Evolutionary conservation across 768 basidiomycete genomes (phyloP).

Genomic region (Psilocybe subaeruginosa): DNA sequence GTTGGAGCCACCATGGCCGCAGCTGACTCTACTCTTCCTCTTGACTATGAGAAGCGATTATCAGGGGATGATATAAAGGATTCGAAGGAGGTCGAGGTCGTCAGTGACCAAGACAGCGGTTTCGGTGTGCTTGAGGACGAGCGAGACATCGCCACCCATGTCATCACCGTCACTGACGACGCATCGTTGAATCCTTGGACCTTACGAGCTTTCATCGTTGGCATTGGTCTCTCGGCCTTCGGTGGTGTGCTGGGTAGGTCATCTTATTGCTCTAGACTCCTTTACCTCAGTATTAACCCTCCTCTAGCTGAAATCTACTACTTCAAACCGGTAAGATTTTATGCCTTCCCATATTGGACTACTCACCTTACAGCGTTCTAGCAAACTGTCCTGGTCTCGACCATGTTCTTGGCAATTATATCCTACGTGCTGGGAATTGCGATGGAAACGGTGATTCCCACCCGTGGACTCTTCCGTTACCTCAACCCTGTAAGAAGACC

Average conservation of each 20-base stretch:
- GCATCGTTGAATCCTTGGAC: slow-evolving; percentile 49
- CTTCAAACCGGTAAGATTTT: slow-evolving; percentile 51
- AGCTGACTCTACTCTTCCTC: slow-evolving; percentile 1
- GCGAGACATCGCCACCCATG: slow-evolving; percentile 48
- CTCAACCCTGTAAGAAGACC: slow-evolving; percentile 51
- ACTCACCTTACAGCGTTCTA: slow-evolving; percentile 20
- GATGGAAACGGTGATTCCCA: slow-evolving; percentile 50
- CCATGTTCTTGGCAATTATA: slow-evolving; percentile 56
- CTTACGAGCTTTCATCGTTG: slow-evolving; percentile 47
- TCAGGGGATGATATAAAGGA: slow-evolving; percentile 35
- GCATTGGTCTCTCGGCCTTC: slow-evolving; percentile 48
- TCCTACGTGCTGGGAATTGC: slow-evolving; percentile 51
- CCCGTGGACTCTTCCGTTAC: slow-evolving; percentile 44
- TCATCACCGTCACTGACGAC: slow-evolving; percentile 50
- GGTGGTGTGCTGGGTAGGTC: slow-evolving; percentile 50
- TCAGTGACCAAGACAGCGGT: slow-evolving; percentile 27
- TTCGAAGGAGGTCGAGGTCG: slow-evolving; percentile 35
- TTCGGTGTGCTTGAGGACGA: slow-evolving; percentile 42
- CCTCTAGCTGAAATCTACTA: slow-evolving; percentile 60
- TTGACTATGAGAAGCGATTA: slow-evolving; percentile 29
- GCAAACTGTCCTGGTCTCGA: slow-evolving; percentile 56
- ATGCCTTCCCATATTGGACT: neutral
- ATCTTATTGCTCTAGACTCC: neutral
- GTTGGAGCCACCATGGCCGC: slow-evolving; percentile 15
- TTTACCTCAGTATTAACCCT: neutral